phyloP scores from a whole-genome alignment of 306 rosid species.

The Oxytropis ochrocephala region DNA sequence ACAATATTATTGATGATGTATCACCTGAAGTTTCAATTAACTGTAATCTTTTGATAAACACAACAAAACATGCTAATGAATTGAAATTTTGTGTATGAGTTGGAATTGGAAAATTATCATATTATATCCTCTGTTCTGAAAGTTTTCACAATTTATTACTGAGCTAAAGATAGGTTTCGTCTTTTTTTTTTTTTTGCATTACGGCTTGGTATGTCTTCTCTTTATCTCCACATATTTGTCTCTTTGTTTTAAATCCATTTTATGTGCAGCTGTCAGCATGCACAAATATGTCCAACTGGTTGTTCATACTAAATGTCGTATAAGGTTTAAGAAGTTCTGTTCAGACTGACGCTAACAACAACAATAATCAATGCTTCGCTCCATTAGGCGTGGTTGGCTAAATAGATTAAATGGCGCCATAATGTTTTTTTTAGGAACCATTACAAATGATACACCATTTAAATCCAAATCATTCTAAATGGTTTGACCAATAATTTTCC shows the following conservation, averaged over 20 bases:
- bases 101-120: not conserved
- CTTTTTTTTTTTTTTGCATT: not conserved
- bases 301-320: not conserved
- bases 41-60: not conserved
- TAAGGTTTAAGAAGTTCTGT: not conserved
- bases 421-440: no score
- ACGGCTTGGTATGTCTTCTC: slow-evolving; percentile 6
- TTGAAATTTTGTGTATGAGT: not conserved
- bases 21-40: not conserved
- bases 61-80: not conserved
- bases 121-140: not conserved
- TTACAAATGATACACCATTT: no score
- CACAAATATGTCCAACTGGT: not conserved
- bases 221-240: not conserved
- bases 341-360: no score
- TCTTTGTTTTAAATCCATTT: slow-evolving; percentile 5
- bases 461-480: no score
- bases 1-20: not conserved
- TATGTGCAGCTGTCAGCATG: not conserved
- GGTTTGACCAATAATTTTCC: no score
- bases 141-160: not conserved
- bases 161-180: not conserved
- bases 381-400: no score
- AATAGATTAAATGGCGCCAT: no score
- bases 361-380: no score